Conservation (phyloP, 129 eudicot species). For the Artemisia annua region DNA sequence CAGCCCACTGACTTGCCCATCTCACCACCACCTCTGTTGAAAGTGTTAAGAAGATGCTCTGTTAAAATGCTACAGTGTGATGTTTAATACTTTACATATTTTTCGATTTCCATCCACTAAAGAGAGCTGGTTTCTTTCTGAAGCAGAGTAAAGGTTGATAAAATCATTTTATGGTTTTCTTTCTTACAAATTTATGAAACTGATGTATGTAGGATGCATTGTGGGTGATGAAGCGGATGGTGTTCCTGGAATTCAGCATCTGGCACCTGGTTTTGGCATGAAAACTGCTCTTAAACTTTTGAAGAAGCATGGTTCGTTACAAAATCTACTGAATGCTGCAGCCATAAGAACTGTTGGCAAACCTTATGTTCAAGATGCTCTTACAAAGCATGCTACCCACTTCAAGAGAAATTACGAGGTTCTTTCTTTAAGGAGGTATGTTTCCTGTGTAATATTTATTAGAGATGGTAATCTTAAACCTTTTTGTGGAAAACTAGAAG, state of each 20-base stretch:
- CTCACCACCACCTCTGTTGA: neutral
- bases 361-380: constrained; percentile 85
- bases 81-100: neutral
- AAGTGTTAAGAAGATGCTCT: neutral
- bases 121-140: neutral
- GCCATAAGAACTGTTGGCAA: constrained; percentile 86
- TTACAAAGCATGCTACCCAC: constrained; percentile 69
- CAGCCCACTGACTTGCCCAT: too few species aligned
- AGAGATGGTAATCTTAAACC: too few species aligned
- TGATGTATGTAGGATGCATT: constrained; percentile 63
- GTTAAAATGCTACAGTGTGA: neutral
- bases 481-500: too few species aligned
- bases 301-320: constrained; percentile 74
- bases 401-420: constrained; percentile 75
- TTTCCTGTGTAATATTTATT: neutral
- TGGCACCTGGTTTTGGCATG: constrained; percentile 89
- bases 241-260: constrained; percentile 87
- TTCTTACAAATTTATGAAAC: constrained; percentile 3
- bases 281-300: constrained; percentile 90
- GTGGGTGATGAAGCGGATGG: constrained; percentile 93
- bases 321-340: constrained; percentile 77
- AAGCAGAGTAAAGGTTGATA: neutral
- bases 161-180: neutral
- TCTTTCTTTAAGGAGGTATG: constrained; percentile 83
- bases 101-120: neutral